phyloP scores from a whole-genome alignment of 1,284 basidiomycete species.

The Singerocomus inundabilis region DNA sequence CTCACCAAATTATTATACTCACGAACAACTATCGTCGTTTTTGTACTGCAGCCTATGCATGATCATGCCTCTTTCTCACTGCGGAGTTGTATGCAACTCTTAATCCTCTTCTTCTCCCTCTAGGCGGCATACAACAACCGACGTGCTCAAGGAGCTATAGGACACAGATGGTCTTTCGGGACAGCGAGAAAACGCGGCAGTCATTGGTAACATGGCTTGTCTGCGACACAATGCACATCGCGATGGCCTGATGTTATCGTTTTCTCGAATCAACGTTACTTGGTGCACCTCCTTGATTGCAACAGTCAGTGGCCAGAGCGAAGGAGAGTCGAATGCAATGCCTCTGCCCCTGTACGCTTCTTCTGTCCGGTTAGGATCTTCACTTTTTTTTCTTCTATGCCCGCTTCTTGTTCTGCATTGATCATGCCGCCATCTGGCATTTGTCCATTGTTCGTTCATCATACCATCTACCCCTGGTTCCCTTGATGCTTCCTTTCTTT shows the following conservation, averaged over 20 bases:
- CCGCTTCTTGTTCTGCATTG: not conserved
- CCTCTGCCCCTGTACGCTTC: conserved; percentile 8
- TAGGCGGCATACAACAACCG: not conserved
- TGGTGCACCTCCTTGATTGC: conserved; percentile 43
- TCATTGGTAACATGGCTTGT: conserved; percentile 79
- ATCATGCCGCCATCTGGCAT: not conserved
- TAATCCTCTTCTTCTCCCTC: not conserved
- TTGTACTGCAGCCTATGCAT: too few species aligned
- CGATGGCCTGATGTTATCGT: conserved; percentile 63
- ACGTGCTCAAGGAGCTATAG: not conserved
- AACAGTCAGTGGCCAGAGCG: conserved; percentile 12
- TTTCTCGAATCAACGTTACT: conserved; percentile 68
- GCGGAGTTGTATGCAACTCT: not conserved
- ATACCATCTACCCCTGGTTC: conserved; percentile 24
- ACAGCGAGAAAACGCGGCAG: too few species aligned
- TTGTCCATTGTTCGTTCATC: conserved; percentile 24
- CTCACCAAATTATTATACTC: not conserved
- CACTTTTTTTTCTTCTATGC: not conserved
- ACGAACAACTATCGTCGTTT: too few species aligned
- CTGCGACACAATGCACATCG: conserved; percentile 88
- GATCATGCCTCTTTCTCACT: not conserved
- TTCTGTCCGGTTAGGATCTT: not conserved
- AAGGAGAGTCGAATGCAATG: conserved; percentile 1
- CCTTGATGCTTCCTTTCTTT: conserved; percentile 38
- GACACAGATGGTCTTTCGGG: too few species aligned